Evolutionary conservation across 306 rosid genomes (phyloP).

Genomic region (Fagus crenata): DNA sequence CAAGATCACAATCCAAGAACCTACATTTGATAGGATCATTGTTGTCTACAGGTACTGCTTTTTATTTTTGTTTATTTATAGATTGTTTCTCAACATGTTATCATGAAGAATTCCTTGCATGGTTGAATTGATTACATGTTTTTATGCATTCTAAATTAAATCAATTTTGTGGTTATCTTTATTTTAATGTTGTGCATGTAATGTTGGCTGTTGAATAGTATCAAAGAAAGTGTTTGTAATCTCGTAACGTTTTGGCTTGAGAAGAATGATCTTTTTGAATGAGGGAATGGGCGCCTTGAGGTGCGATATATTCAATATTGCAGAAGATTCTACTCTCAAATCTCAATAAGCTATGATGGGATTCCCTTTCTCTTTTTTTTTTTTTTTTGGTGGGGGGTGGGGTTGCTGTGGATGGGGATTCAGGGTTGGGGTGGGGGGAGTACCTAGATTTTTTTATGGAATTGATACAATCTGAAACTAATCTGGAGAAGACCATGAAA

Average conservation of each 20-base stretch:
- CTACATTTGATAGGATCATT: slow-evolving; percentile 91
- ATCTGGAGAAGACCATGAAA: background rate
- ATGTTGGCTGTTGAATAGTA: background rate
- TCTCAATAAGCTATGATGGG: background rate
- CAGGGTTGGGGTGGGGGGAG: background rate
- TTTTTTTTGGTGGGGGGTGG: background rate
- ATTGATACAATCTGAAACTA: background rate
- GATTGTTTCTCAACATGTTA: background rate
- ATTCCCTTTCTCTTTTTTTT: background rate
- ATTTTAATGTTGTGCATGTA: background rate
- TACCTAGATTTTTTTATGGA: background rate
- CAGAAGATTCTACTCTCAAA: background rate
- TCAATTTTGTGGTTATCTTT: background rate
- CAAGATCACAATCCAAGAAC: slow-evolving; percentile 86
- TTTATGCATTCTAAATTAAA: slow-evolving; percentile 4
- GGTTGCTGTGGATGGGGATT: background rate
- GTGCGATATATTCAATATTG: background rate
- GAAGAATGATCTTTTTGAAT: background rate
- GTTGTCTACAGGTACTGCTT: slow-evolving; percentile 80
- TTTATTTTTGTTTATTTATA: slow-evolving; percentile 17
- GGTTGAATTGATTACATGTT: background rate
- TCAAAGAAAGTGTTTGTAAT: background rate
- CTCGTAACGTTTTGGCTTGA: background rate
- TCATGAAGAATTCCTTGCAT: slow-evolving; percentile 9
- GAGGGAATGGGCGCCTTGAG: background rate